These are phyloP conservation scores for Lactarius sanguifluus DNA, from an alignment of 768 basidiomycete genomes.

Conservation along the genomic window DNA sequence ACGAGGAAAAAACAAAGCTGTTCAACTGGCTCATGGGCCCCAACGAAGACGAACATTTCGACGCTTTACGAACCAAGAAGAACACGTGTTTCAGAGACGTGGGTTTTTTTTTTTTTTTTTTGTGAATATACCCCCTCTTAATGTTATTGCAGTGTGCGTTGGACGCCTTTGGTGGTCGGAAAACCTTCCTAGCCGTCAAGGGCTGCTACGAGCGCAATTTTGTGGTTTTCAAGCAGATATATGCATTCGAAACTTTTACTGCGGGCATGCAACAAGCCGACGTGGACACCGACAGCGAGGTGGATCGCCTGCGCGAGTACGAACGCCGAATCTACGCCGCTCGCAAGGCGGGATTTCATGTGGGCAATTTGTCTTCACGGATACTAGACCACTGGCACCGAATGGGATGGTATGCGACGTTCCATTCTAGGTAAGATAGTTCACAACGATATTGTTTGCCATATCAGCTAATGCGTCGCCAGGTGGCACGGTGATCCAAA, in stretches of 20 bases:
- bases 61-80: constrained; percentile 72
- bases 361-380: constrained; percentile 70
- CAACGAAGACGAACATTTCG: constrained; percentile 75
- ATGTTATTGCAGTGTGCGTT: constrained; percentile 53
- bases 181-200: constrained; percentile 81
- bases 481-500: constrained; percentile 30
- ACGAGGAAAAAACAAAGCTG: constrained; percentile 75
- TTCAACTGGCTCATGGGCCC: constrained; percentile 78
- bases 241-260: constrained; percentile 61
- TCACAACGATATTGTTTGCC: neutral
- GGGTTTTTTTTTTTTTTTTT: constrained; percentile 14
- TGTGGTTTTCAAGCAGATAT: constrained; percentile 81
- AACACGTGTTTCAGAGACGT: constrained; percentile 83
- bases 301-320: constrained; percentile 67
- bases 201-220: constrained; percentile 86
- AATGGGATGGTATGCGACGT: constrained; percentile 73
- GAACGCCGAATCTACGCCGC: constrained; percentile 69
- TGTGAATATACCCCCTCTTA: neutral
- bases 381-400: constrained; percentile 80
- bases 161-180: constrained; percentile 72
- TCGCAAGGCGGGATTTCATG: constrained; percentile 62
- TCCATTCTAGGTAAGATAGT: constrained; percentile 57
- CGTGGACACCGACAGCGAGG: constrained; percentile 50
- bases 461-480: constrained; percentile 7
- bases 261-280: constrained; percentile 39